These are phyloP conservation scores for Lactuca saligna DNA, from an alignment of 129 eudicot species.

Conservation along the genomic window DNA sequence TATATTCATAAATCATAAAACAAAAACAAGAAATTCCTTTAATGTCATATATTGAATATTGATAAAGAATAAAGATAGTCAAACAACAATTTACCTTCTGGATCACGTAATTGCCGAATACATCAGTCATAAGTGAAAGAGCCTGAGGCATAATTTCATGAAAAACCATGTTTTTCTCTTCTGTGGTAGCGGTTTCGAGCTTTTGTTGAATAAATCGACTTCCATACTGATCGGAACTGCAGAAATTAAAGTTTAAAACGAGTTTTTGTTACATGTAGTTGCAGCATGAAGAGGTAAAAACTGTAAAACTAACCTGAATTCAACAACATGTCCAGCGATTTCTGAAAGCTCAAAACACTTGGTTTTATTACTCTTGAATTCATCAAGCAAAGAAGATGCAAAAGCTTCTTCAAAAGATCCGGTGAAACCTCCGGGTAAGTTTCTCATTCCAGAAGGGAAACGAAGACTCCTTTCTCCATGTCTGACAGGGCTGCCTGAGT, in stretches of 20 bases:
- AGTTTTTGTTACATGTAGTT: background rate
- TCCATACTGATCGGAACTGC: slow-evolving; percentile 82
- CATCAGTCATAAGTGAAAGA: slow-evolving; percentile 76
- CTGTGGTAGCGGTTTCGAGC: slow-evolving; percentile 4
- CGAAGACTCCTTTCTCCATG: slow-evolving; percentile 68
- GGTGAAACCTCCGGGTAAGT: slow-evolving; percentile 46
- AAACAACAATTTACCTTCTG: slow-evolving; percentile 58
- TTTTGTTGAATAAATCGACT: slow-evolving; percentile 40
- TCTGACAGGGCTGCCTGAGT: slow-evolving; percentile 83
- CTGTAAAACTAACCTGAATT: slow-evolving; percentile 50
- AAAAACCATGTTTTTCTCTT: slow-evolving; percentile 81
- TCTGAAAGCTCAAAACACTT: slow-evolving; percentile 74
- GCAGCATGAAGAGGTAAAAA: background rate
- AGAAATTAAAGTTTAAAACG: too few species aligned
- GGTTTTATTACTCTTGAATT: slow-evolving; percentile 80
- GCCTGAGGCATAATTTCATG: slow-evolving; percentile 78
- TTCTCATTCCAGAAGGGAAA: slow-evolving; percentile 70
- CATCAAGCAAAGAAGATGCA: slow-evolving; percentile 78
- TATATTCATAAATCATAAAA: too few species aligned
- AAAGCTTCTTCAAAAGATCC: slow-evolving; percentile 34
- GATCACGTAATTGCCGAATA: slow-evolving; percentile 81
- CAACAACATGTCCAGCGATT: slow-evolving; percentile 71
- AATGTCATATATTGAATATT: too few species aligned
- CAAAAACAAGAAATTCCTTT: background rate
- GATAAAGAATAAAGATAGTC: background rate